Conservation (phyloP, 1,284 basidiomycete genomes). For the Leccinum ponderosum region DNA sequence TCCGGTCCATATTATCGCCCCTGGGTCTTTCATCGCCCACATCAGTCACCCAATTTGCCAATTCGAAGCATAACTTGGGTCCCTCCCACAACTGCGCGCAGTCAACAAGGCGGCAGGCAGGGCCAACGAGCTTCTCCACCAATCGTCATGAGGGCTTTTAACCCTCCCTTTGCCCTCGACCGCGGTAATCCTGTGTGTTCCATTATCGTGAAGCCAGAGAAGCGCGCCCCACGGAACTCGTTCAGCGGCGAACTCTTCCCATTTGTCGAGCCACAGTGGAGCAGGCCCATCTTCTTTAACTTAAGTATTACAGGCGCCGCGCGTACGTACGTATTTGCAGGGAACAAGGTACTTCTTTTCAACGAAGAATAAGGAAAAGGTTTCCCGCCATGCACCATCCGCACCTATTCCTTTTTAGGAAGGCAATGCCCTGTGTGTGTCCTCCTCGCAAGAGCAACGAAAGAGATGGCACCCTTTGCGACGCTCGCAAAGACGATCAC, state of each 20-base stretch:
- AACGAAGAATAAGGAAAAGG: background rate
- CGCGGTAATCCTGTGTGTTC: conserved; percentile 33
- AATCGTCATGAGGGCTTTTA: conserved; percentile 14
- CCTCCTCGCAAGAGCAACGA: background rate
- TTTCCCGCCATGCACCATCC: no score
- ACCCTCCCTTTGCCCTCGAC: conserved; percentile 24
- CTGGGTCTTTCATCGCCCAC: conserved; percentile 10
- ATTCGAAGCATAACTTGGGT: conserved; percentile 26
- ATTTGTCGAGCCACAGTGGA: conserved; percentile 24
- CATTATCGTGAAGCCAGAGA: conserved; percentile 24
- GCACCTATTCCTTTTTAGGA: no score
- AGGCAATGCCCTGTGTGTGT: background rate
- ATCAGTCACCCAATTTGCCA: conserved; percentile 31
- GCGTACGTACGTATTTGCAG: background rate
- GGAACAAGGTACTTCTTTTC: conserved; percentile 3
- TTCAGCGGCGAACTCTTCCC: conserved; percentile 11
- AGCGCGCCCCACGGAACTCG: conserved; percentile 18
- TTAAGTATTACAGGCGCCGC: no score
- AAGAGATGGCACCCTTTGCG: conserved; percentile 27
- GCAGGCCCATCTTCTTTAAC: background rate
- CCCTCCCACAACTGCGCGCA: conserved; percentile 16
- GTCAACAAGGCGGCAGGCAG: conserved; percentile 10
- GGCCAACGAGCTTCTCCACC: conserved; percentile 19
- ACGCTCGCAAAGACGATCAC: conserved; percentile 41
- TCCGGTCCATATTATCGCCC: conserved; percentile 4